Base-by-base conservation (phyloP, 306 rosid species). In the Cyamopsis tetragonoloba region DNA sequence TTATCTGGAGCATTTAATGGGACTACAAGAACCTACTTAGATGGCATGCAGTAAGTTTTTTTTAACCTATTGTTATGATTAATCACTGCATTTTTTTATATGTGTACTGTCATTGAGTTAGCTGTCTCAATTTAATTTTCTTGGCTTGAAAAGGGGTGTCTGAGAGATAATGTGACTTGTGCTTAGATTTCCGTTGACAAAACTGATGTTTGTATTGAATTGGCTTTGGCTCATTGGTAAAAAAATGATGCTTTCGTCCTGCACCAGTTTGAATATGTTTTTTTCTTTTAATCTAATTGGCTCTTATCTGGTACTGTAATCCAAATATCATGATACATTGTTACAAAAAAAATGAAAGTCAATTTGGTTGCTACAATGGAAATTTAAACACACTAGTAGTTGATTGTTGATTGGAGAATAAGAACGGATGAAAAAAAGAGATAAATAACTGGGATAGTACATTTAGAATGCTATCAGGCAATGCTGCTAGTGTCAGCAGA, bases 1-100 rank as follows among this genome's bases (percentile, higher is more conserved):
- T 82, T 95, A 67, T 95, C 99, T 0, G 99, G 99, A 62, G 97
- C 97, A 12, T 95, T 95, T 80, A 95, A 95, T 81, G 99, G 99
- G 68, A 95, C 97, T 12, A 95, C 99, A 14, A 90, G 99, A 77
- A 59, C 97, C 71, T 95, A 95, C 83, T 47, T 83, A 12, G 99
- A 95, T 74, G 99, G 99, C 76, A 85, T 95, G 85, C 96, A 81
- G 99, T 93, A 82, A 90, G 99, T 86, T 76, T 63, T 30, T 11
- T 7, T 71, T 38, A 58, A 47, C 73, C 73, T 27, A n/a, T 64
- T 10, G 22, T 19, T 70, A 15, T 31, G 7, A 11, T 74, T 32
- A 27, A 31, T 32, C 24, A 20, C 17, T 32, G 20, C 11, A 44
- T 19, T 24, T 7, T 2, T 39, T 20, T 43, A 8, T 37, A 44